Conservation (phyloP, 192 early-diverging fungal genomes). For the Backusella liffmaniae region DNA sequence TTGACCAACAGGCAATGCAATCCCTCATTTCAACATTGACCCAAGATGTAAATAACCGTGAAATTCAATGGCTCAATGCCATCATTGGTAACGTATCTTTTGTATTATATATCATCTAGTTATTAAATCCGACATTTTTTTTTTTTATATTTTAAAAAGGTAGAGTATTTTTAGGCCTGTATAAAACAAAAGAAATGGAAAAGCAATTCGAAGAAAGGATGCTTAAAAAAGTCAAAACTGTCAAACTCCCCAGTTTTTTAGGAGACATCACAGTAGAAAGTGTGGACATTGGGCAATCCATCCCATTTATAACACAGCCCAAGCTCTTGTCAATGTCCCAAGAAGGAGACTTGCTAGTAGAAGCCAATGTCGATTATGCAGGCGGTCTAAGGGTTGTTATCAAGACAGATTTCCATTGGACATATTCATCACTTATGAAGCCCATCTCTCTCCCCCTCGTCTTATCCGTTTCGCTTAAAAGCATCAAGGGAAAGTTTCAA, state of each 20-base stretch:
- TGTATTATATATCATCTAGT: too few relatives aligned
- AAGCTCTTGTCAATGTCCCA: slow-evolving; percentile 68
- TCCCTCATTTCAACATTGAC: slow-evolving; percentile 43
- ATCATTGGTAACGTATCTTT: slow-evolving; percentile 46
- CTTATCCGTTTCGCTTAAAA: slow-evolving; percentile 70
- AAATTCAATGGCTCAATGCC: slow-evolving; percentile 82
- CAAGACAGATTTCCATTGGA: slow-evolving; percentile 63
- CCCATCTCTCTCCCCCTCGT: slow-evolving; percentile 77
- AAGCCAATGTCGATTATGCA: slow-evolving; percentile 76
- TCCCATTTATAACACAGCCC: slow-evolving; percentile 77
- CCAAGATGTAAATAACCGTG: slow-evolving; percentile 49
- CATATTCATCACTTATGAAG: slow-evolving; percentile 52
- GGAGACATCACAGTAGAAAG: slow-evolving; percentile 78
- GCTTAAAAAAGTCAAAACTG: slow-evolving; percentile 59
- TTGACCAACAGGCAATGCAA: slow-evolving; percentile 41
- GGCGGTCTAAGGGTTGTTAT: slow-evolving; percentile 59
- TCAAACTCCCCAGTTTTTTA: slow-evolving; percentile 66
- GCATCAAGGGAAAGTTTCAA: slow-evolving; percentile 71
- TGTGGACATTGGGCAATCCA: slow-evolving; percentile 72
- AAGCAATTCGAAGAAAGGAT: slow-evolving; percentile 39
- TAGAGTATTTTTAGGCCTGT: slow-evolving; percentile 73
- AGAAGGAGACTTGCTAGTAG: slow-evolving; percentile 70
- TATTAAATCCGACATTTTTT: too few relatives aligned
- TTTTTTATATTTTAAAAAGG: slow-evolving; percentile 13
- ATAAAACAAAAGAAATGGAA: slow-evolving; percentile 50